Evolutionary conservation across 148 eudicot species (phyloP), one percentile per base, ranked within the genome.

Genomic region (Rheum nobile): DNA sequence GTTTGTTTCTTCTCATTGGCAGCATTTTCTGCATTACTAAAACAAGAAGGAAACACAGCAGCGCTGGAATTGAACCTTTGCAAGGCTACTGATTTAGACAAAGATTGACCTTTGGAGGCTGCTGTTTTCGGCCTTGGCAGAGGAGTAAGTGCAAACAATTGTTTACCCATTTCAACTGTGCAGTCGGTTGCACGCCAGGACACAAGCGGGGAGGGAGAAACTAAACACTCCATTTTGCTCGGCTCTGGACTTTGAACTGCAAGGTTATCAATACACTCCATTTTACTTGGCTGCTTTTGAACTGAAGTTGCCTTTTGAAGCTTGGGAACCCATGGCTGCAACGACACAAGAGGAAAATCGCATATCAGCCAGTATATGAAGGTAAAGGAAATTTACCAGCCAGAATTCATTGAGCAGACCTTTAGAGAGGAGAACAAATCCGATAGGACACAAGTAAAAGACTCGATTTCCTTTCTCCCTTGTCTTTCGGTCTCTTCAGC

Each of bases 161-260:
- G 97, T 83, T 90, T 87, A 47, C 96, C 88, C 59, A 85, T 81
- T 43, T 88, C 94, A 57, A 72, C 73, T 22, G 75, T 70, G 74
- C 85, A 81, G 48, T 78, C 89, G 71, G 84, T 82, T 68, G 86
- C 88, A 71, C 89, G 91, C 99, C 99, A 95, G 16, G 96, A 89
- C 55, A 95, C 99, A 16, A 95, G 94, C n/a, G 99, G 97, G 14
- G 99, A 95, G 80, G 99, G 97, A 76, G 99, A 95, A 69, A 95
- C 83, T 42, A 88, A 74, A n/a, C 86, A 85, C 19, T 86, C 92
- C 67, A 72, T 59, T 79, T 82, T 79, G 59, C 82, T 71, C 43
- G 86, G 82, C 73, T 79, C 84, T 16, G 99, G 94, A 79, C 93
- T 88, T 50, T 74, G 85, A 59, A 75, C 68, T 41, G 16, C 77